Percentiles rank a stretch among this genome's conserved stretches.
Conservation (phyloP, 306 rosid species). For the Cicer chorassanicum region DNA sequence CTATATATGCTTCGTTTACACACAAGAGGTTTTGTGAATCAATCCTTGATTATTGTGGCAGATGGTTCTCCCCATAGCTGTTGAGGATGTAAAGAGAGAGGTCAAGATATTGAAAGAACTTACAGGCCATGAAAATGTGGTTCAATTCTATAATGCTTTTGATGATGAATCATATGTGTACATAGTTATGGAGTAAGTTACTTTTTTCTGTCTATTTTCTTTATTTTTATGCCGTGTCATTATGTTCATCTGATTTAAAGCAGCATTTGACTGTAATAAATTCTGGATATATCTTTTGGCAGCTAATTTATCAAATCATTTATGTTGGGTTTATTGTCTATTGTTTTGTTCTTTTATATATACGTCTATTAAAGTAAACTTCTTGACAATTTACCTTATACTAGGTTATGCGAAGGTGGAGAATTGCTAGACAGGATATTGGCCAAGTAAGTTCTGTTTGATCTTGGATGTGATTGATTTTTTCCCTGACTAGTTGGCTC, state of each 20-base stretch:
- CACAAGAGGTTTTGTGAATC: slow-evolving; percentile 25
- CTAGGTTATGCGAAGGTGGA: slow-evolving; percentile 98
- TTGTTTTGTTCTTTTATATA: slow-evolving; percentile 7
- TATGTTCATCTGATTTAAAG: slow-evolving; percentile 32
- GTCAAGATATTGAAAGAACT: slow-evolving; percentile 89
- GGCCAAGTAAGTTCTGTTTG: slow-evolving; percentile 74
- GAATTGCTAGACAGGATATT: slow-evolving; percentile 94
- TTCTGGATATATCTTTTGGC: slow-evolving; percentile 21
- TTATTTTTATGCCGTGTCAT: slow-evolving; percentile 26
- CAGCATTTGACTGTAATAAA: slow-evolving; percentile 5
- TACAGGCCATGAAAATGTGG: slow-evolving; percentile 97
- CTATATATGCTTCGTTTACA: slow-evolving; percentile 18
- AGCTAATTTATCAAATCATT: slow-evolving; percentile 41
- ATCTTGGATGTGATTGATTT: slow-evolving; percentile 35
- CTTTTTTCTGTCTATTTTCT: slow-evolving; percentile 14
- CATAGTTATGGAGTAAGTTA: slow-evolving; percentile 98
- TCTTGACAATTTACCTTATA: slow-evolving; percentile 19
- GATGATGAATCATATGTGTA: slow-evolving; percentile 93
- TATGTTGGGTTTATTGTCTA: slow-evolving; percentile 6
- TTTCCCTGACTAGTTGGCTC: slow-evolving; percentile 15
- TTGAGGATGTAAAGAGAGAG: slow-evolving; percentile 98
- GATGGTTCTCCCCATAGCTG: slow-evolving; percentile 98
- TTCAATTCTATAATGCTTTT: slow-evolving; percentile 79
- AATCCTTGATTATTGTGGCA: slow-evolving; percentile 57
- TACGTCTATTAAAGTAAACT: background rate